Conservation (phyloP, 345 rosid genomes). For the Toxicodendron radicans region DNA sequence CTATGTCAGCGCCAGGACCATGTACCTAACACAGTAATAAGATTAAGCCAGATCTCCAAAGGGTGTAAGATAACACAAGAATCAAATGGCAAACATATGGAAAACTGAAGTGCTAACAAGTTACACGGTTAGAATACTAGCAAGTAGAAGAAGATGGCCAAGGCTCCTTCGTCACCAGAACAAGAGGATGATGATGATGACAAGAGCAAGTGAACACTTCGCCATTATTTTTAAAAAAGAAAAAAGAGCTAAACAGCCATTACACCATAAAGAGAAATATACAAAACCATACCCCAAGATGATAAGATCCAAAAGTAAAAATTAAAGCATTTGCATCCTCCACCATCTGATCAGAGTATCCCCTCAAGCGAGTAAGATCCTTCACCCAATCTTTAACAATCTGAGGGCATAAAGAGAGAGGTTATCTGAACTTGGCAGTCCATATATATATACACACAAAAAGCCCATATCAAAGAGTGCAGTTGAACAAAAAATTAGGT, state of each 20-base stretch:
- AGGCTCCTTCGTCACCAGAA: background rate
- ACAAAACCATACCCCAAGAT: conserved; percentile 55
- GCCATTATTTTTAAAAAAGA: background rate
- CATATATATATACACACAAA: background rate
- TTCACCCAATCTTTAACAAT: conserved; percentile 69
- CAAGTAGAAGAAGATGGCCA: background rate
- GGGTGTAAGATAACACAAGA: background rate
- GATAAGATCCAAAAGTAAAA: conserved; percentile 72
- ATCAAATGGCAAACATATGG: background rate
- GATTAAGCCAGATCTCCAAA: background rate
- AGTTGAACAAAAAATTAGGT: background rate
- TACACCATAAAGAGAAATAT: conserved; percentile 3
- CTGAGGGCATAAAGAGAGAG: conserved; percentile 26
- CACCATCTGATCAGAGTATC: conserved; percentile 69
- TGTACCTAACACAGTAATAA: conserved; percentile 46
- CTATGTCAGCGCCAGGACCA: conserved; percentile 76
- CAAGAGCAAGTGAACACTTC: background rate
- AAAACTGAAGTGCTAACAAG: background rate
- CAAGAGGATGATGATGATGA: background rate
- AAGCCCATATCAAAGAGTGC: background rate
- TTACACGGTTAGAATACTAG: background rate
- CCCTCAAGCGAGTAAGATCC: conserved; percentile 51
- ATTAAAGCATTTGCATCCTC: conserved; percentile 73
- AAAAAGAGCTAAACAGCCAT: background rate
- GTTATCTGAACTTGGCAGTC: background rate